phyloP scores from a whole-genome alignment of 495 filamentous ascomycete genomes.

The Aspergillus nidulans region DNA sequence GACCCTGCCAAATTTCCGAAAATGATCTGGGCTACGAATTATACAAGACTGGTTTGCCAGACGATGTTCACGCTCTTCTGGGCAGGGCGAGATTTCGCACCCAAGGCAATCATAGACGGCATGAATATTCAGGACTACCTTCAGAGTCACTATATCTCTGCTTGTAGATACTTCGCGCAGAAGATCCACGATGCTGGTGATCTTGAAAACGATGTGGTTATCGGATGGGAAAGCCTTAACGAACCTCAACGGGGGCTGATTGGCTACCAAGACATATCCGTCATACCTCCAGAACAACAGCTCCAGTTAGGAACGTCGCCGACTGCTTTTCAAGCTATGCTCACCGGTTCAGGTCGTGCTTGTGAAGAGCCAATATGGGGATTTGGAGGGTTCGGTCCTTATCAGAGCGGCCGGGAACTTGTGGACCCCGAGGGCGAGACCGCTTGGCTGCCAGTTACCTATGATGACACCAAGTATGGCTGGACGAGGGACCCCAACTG shows the following conservation, averaged over 20 bases:
- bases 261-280: conserved; percentile 76
- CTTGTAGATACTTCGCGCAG: conserved; percentile 73
- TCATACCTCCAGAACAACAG: conserved; percentile 82
- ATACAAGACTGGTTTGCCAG: conserved; percentile 78
- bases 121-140: conserved; percentile 96
- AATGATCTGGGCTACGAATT: conserved; percentile 99
- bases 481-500: conserved; percentile 84
- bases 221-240: conserved; percentile 94
- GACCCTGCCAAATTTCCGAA: conserved; percentile 85
- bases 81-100: conserved; percentile 87
- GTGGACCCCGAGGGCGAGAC: conserved; percentile 83
- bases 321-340: conserved; percentile 89
- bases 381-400: conserved; percentile 87
- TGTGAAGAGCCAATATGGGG: conserved; percentile 89
- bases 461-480: conserved; percentile 83
- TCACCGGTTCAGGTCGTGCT: conserved; percentile 82
- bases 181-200: conserved; percentile 88
- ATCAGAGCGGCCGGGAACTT: conserved; percentile 75
- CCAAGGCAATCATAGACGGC: conserved; percentile 91
- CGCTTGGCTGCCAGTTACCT: conserved; percentile 75
- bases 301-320: conserved; percentile 90
- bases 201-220: conserved; percentile 79
- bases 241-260: conserved; percentile 90
- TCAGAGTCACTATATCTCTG: conserved; percentile 78
- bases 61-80: conserved; percentile 96